A percentile compares a stretch with the other conserved stretches of the same genome.
Conservation (phyloP, 345 rosid species). For the Euphorbia pulcherrima region DNA sequence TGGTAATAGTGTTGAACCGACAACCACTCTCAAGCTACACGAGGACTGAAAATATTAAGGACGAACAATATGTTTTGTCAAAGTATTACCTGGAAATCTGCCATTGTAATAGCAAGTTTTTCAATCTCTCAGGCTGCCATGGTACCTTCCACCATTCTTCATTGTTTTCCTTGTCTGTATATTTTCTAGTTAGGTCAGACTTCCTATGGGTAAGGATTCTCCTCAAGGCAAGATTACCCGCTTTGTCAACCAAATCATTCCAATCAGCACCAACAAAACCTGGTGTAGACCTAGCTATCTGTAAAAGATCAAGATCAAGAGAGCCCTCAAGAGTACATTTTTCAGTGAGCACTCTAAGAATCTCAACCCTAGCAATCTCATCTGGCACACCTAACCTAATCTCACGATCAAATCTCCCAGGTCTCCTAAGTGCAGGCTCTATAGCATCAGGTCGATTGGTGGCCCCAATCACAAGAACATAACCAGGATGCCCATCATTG, state of each 20-base stretch:
- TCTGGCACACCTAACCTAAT: slow-evolving; percentile 77
- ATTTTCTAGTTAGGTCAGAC: slow-evolving; percentile 35
- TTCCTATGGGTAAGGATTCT: slow-evolving; percentile 55
- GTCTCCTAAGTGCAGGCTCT: slow-evolving; percentile 86
- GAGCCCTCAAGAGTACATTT: slow-evolving; percentile 71
- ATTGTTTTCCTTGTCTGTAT: slow-evolving; percentile 28
- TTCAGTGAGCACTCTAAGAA: slow-evolving; percentile 59
- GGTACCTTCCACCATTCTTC: slow-evolving; percentile 73
- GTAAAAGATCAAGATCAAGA: slow-evolving; percentile 69
- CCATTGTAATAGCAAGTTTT: slow-evolving; percentile 61
- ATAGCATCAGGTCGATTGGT: slow-evolving; percentile 92
- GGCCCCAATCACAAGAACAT: slow-evolving; percentile 91
- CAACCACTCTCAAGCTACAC: background rate
- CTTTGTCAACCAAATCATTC: slow-evolving; percentile 66
- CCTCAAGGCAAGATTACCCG: slow-evolving; percentile 78
- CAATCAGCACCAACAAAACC: slow-evolving; percentile 97
- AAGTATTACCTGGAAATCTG: slow-evolving; percentile 72
- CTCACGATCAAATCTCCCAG: slow-evolving; percentile 93
- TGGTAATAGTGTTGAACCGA: background rate
- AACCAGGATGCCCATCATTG: slow-evolving; percentile 38
- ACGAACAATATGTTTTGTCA: background rate
- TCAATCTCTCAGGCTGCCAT: slow-evolving; percentile 78
- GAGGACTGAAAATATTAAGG: background rate
- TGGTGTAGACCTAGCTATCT: slow-evolving; percentile 87
- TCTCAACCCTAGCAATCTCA: slow-evolving; percentile 72